Conservation (phyloP, 2,329 filamentous ascomycete genomes). For the Colletotrichum theobromicola region DNA sequence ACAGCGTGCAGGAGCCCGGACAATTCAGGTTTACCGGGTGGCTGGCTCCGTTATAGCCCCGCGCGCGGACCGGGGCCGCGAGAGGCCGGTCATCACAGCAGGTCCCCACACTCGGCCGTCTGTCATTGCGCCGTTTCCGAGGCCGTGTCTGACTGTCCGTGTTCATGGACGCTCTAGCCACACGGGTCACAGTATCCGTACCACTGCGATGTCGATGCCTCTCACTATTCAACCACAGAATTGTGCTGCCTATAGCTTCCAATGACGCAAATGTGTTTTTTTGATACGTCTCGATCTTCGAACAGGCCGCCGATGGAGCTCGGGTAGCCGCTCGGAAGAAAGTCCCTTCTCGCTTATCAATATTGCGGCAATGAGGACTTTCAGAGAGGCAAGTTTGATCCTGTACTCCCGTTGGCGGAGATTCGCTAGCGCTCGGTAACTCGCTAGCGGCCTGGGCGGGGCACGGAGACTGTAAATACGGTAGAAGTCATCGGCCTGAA, state of each 20-base stretch:
- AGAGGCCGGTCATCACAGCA: not conserved
- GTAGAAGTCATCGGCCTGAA: not conserved
- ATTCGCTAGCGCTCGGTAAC: not conserved
- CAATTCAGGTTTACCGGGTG: not conserved
- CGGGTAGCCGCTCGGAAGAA: not conserved
- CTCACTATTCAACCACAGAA: no score
- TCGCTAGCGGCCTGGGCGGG: not conserved
- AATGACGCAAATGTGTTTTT: no score
- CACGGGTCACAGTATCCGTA: not conserved
- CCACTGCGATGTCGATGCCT: not conserved
- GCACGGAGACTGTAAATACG: not conserved
- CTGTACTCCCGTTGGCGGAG: not conserved
- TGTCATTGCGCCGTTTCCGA: not conserved
- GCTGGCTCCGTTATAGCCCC: no score
- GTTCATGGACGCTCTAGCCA: not conserved
- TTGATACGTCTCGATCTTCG: no score
- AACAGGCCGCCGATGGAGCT: no score
- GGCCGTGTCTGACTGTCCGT: not conserved
- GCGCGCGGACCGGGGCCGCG: not conserved
- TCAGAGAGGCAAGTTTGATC: not conserved
- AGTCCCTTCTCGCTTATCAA: not conserved
- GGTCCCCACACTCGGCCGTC: not conserved
- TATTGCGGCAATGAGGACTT: not conserved
- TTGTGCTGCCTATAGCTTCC: no score
- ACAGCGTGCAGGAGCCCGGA: not conserved